Conservation (phyloP, 345 rosid species). For the Arabidopsis thaliana region TAIR10.1 NC_003074.8:19226001-19226500, state of each 20-base stretch:
- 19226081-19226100: not conserved
- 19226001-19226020: not conserved
- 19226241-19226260: not conserved
- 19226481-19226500: constrained; percentile 98
- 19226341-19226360: not conserved
- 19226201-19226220: not conserved
- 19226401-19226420: constrained; percentile 9
- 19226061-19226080: not conserved
- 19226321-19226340: not conserved
- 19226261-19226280: not conserved
- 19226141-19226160: not conserved
- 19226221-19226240: not conserved
- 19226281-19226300: not conserved
- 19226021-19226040: not conserved
- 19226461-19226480: constrained; percentile 84
- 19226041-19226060: not conserved
- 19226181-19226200: not conserved
- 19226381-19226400: constrained; percentile 16
- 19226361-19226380: not conserved
- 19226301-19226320: not conserved
- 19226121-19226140: not conserved
- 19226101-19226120: not conserved
- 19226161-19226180: not conserved
- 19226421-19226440: constrained; percentile 72
- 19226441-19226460: constrained; percentile 94